Evolutionary conservation across 306 rosid genomes (phyloP), one percentile per base, ranked within the genome.

Genomic region (Vigna angularis): DNA sequence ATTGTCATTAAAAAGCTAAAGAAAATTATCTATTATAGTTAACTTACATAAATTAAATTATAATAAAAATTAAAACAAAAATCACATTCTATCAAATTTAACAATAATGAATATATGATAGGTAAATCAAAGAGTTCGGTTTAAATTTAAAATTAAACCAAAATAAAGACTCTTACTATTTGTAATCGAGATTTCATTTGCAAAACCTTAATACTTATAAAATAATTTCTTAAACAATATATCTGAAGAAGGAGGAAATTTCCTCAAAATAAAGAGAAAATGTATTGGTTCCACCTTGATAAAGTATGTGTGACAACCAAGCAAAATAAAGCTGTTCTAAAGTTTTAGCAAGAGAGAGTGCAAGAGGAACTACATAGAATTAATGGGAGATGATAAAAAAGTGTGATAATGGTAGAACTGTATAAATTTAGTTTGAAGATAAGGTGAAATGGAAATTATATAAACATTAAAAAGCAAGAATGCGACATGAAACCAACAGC

Each of bases 401-500:
- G 57, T 73, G 66, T 62, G 53, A 73, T 59, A 76, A 58, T 52
- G 28, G 66, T 49, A n/a, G n/a, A 9, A 9, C 5, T 57, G 55
- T 57, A 57, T 57, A 14, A 20, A 51, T 10, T 17, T 36, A 58
- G 28, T 57, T 42, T 58, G 15, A 32, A 15, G 67, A 62, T 62
- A 52, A 56, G 11, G 42, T 13, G 42, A 8, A 30, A 0, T 42
- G 56, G 5, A 74, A 59, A 20, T 58, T 42, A 12, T 42, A 42
- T 5, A 42, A 20, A 66, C 52, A 66, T 66, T 63, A 49, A 84
- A 65, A 83, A 83, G 81, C 76, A 67, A 84, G 87, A 86, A 79
- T 72, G 87, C 55, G 92, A 87, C 88, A 73, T 59, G 65, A 82
- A 89, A 83, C 87, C 71, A 86, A 89, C 86, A 70, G 78, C 90